phyloP scores from a whole-genome alignment of 2,329 filamentous ascomycete species.

The Aspergillus awamori region DNA sequence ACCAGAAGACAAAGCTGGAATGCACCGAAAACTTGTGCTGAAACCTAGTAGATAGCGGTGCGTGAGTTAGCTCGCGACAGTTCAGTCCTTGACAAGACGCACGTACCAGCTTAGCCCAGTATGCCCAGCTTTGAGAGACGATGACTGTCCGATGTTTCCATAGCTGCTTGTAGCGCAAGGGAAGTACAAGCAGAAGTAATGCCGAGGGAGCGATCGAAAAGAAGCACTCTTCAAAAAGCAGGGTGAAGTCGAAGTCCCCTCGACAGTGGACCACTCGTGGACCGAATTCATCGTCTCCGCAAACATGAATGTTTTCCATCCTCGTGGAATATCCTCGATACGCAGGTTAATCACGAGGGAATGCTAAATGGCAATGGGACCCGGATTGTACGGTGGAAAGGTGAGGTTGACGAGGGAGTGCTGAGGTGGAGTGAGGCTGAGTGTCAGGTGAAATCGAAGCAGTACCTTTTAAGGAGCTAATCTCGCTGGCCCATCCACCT shows the following conservation, averaged over 20 bases:
- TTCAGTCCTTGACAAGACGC: not conserved
- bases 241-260: constrained; percentile 15
- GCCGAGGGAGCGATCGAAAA: constrained; percentile 7
- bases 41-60: not conserved
- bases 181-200: constrained; percentile 1
- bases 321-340: not conserved
- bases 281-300: not conserved
- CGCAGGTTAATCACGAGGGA: not conserved
- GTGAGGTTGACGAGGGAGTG: not conserved
- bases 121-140: not conserved
- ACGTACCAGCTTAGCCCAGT: constrained; percentile 6
- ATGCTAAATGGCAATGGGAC: not conserved
- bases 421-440: not conserved
- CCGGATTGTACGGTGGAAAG: not conserved
- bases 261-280: constrained; percentile 8
- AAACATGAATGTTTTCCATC: constrained; percentile 4
- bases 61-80: too few relatives aligned
- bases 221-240: constrained; percentile 12
- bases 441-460: too few relatives aligned
- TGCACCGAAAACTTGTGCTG: not conserved
- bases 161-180: constrained; percentile 2
- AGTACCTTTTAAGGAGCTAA: not conserved
- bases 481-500: not conserved
- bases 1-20: not conserved
- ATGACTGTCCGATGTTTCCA: not conserved